A percentile compares a stretch with the other conserved stretches of the same genome.
Evolutionary conservation across 768 basidiomycete genomes (phyloP).

Genomic region (Boletus insuetus): DNA sequence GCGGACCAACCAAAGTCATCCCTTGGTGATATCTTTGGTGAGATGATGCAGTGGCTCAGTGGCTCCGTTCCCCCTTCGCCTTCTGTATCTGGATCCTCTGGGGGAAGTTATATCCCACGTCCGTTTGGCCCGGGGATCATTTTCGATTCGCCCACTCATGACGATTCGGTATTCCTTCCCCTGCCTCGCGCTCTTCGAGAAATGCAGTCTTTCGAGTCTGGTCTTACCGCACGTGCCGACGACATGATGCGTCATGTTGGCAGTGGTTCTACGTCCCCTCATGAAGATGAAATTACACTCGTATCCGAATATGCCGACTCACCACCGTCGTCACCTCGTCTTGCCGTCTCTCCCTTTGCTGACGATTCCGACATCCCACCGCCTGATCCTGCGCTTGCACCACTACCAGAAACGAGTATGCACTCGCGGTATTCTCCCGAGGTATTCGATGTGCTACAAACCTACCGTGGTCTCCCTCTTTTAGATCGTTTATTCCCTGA

Average conservation of each 20-base stretch:
- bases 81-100: slow-evolving; percentile 18
- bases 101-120: slow-evolving; percentile 35
- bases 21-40: slow-evolving; percentile 57
- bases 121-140: slow-evolving; percentile 66
- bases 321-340: slow-evolving; percentile 19
- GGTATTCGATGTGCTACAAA: slow-evolving; percentile 80
- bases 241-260: slow-evolving; percentile 26
- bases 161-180: slow-evolving; percentile 41
- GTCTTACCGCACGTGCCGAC: slow-evolving; percentile 66
- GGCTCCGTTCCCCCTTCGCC: slow-evolving; percentile 38
- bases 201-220: slow-evolving; percentile 88
- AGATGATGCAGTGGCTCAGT: slow-evolving; percentile 60
- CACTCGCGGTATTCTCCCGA: slow-evolving; percentile 68
- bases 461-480: slow-evolving; percentile 71
- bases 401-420: slow-evolving; percentile 48
- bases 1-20: slow-evolving; percentile 27
- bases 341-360: slow-evolving; percentile 26
- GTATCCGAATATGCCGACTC: slow-evolving; percentile 3
- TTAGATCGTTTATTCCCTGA: slow-evolving; percentile 64
- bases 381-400: slow-evolving; percentile 27
- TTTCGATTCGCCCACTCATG: slow-evolving; percentile 57
- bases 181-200: slow-evolving; percentile 63
- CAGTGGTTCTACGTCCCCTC: slow-evolving; percentile 10
- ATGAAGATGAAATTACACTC: not conserved
- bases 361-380: slow-evolving; percentile 30